These are phyloP conservation scores for Cutaneotrichosporon sp. DNA, from an alignment of 1,284 basidiomycete species.

Conservation along the genomic window DNA sequence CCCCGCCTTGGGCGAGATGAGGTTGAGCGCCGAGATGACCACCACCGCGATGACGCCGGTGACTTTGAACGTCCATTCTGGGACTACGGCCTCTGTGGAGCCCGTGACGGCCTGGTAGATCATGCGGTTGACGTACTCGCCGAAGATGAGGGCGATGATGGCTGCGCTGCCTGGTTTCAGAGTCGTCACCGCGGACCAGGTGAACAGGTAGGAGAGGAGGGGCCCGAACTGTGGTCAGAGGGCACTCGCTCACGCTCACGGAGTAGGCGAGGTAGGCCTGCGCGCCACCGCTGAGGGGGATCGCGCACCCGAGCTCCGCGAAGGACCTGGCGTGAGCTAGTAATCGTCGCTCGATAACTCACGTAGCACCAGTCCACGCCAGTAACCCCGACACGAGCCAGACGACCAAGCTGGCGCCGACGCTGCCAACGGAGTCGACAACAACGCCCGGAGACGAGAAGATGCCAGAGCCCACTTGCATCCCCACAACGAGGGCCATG, in stretches of 20 bases:
- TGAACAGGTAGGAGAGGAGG: slow-evolving; percentile 78
- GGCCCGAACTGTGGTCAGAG: slow-evolving; percentile 67
- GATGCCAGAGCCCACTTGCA: slow-evolving; percentile 90
- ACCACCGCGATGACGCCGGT: slow-evolving; percentile 75
- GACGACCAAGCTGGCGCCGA: slow-evolving; percentile 77
- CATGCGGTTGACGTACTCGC: slow-evolving; percentile 76
- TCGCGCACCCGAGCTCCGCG: slow-evolving; percentile 68
- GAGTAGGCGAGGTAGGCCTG: slow-evolving; percentile 89
- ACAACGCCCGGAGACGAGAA: slow-evolving; percentile 93
- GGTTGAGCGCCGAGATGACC: slow-evolving; percentile 72
- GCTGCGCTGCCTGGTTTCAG: slow-evolving; percentile 66
- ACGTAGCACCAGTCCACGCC: slow-evolving; percentile 83
- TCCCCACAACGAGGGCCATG: slow-evolving; percentile 78
- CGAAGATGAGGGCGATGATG: slow-evolving; percentile 60
- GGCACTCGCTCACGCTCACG: slow-evolving; percentile 35
- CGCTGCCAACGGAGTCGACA: slow-evolving; percentile 78
- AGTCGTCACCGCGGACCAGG: slow-evolving; percentile 87
- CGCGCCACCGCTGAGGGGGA: slow-evolving; percentile 72
- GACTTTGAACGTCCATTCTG: slow-evolving; percentile 89
- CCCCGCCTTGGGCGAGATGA: slow-evolving; percentile 75
- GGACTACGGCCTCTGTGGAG: slow-evolving; percentile 62
- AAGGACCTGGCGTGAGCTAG: slow-evolving; percentile 66
- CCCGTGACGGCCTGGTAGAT: slow-evolving; percentile 52
- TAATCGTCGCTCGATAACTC: slow-evolving; percentile 11
- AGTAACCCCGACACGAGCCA: slow-evolving; percentile 79